A percentile compares a stretch with the other conserved stretches of the same genome.
phyloP scores from a whole-genome alignment of 2,329 filamentous ascomycete species.

The Ophiognomonia clavigignenti-juglandacearum region DNA sequence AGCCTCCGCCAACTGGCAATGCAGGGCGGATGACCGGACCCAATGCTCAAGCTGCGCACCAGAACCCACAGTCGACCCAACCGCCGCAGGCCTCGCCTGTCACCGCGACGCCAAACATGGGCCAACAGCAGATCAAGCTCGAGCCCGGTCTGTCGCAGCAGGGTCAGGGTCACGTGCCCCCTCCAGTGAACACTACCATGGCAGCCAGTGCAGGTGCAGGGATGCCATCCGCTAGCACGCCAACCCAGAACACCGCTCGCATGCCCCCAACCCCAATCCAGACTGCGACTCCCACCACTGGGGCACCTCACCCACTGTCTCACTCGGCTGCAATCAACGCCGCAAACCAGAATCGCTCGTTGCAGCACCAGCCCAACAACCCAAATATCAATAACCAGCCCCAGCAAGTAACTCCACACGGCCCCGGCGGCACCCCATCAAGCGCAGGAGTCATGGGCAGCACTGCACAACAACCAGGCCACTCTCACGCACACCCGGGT shows the following conservation, averaged over 20 bases:
- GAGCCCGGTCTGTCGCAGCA: slow-evolving; percentile 28
- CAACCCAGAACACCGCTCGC: slow-evolving; percentile 34
- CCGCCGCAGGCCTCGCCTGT: slow-evolving; percentile 18
- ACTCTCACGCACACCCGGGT: slow-evolving; percentile 43
- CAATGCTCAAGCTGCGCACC: slow-evolving; percentile 17
- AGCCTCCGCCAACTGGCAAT: slow-evolving; percentile 34
- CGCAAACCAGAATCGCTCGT: slow-evolving; percentile 36
- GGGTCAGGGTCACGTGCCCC: slow-evolving; percentile 19
- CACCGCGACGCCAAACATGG: slow-evolving; percentile 19
- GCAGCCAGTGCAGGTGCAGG: slow-evolving; percentile 28
- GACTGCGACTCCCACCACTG: slow-evolving; percentile 33
- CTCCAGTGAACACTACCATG: slow-evolving; percentile 22
- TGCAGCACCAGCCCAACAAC: slow-evolving; percentile 18
- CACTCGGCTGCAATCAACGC: slow-evolving; percentile 46
- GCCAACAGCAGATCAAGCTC: slow-evolving; percentile 28
- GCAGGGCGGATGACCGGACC: slow-evolving; percentile 22
- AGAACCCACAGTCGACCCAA: slow-evolving; percentile 20
- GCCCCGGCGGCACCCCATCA: slow-evolving; percentile 14
- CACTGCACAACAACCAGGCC: slow-evolving; percentile 26
- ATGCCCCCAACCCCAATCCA: slow-evolving; percentile 39
- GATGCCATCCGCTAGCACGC: slow-evolving; percentile 39
- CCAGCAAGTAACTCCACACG: slow-evolving; percentile 14
- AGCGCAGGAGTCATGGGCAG: slow-evolving; percentile 16
- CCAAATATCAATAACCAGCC: slow-evolving; percentile 15
- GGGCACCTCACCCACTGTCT: slow-evolving; percentile 38